Conservation (phyloP, 257 asterid genomes). For the Gentiana dahurica region DNA sequence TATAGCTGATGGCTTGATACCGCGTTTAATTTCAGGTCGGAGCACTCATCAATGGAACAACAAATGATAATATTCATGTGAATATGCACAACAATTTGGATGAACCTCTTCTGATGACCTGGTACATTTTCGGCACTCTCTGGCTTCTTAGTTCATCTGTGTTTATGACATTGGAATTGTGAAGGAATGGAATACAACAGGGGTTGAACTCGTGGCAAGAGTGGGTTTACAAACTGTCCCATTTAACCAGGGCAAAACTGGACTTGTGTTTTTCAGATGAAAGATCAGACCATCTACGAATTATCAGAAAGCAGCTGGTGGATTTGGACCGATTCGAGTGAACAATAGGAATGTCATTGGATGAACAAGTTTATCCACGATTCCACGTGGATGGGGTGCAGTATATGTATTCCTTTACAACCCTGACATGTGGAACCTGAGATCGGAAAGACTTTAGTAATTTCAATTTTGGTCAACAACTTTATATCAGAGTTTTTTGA, state of each 20-base stretch:
- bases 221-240: constrained; percentile 49
- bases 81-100: constrained; percentile 51
- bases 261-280: constrained; percentile 49
- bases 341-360: constrained; percentile 42
- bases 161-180: background rate
- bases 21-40: constrained; percentile 26
- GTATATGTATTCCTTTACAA: constrained; percentile 54
- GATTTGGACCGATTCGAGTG: constrained; percentile 57
- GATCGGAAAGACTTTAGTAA: constrained; percentile 43
- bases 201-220: constrained; percentile 57
- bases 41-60: constrained; percentile 50
- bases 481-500: constrained; percentile 59
- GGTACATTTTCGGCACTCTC: constrained; percentile 13
- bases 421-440: constrained; percentile 80
- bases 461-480: constrained; percentile 64
- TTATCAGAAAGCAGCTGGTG: constrained; percentile 63
- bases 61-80: constrained; percentile 56
- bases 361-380: constrained; percentile 52
- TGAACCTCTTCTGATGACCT: constrained; percentile 49
- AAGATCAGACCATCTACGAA: constrained; percentile 64
- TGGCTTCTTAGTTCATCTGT: no score
- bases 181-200: constrained; percentile 63
- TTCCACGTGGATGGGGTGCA: constrained; percentile 50
- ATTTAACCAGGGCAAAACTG: constrained; percentile 42
- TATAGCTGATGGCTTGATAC: no score